A percentile compares a stretch with the other conserved stretches of the same genome.
Evolutionary conservation across 164 flowering plant genomes (phyloP).

Genomic region (Warburgia ugandensis): DNA sequence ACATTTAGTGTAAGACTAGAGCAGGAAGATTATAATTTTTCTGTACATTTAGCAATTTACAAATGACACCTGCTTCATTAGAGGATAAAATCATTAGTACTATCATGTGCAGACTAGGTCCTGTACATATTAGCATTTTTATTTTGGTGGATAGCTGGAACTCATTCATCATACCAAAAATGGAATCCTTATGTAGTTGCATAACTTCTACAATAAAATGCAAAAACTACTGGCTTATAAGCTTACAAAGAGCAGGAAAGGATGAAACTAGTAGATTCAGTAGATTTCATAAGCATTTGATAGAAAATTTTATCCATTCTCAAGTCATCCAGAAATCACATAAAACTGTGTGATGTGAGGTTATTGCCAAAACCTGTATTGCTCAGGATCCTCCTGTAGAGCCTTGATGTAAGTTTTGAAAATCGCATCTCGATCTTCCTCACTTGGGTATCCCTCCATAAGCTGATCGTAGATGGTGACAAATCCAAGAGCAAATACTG

Average conservation of each 20-base stretch:
- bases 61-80: no score
- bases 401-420: constrained; percentile 80
- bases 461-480: constrained; percentile 91
- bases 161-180: no score
- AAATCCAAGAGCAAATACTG: constrained; percentile 95
- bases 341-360: neutral
- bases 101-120: no score
- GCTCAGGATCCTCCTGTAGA: constrained; percentile 77
- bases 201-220: no score
- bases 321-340: neutral
- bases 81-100: no score
- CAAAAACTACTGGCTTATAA: no score
- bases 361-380: constrained; percentile 49
- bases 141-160: no score
- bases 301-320: neutral
- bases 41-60: no score
- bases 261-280: neutral
- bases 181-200: no score
- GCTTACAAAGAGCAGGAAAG: neutral
- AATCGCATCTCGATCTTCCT: constrained; percentile 74
- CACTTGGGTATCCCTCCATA: constrained; percentile 91
- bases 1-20: no score
- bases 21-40: no score
- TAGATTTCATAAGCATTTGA: neutral
- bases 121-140: no score